Conservation (phyloP, 257 asterid genomes). For the Solanum bukasovii region DNA sequence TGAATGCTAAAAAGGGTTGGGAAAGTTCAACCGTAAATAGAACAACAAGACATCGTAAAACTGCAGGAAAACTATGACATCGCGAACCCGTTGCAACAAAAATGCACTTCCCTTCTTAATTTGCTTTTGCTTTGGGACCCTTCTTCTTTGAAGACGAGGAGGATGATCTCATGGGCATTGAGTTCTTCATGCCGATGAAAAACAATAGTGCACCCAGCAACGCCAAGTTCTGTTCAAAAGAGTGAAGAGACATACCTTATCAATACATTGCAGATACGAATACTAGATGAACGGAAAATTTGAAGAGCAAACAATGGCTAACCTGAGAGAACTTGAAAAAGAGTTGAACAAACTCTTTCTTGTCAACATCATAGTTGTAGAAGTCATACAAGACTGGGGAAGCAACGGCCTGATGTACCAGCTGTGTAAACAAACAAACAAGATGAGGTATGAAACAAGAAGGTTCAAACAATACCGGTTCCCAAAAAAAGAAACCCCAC, state of each 20-base stretch:
- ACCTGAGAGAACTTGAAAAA: constrained; percentile 84
- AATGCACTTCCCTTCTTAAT: constrained; percentile 24
- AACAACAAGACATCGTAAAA: background rate
- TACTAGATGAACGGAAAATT: too few species aligned
- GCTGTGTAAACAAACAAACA: constrained; percentile 19
- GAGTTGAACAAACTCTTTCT: constrained; percentile 56
- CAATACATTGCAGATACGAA: background rate
- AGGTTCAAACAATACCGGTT: background rate
- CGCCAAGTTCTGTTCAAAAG: constrained; percentile 51
- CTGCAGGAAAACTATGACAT: background rate
- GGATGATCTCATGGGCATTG: constrained; percentile 51
- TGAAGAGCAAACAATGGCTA: background rate
- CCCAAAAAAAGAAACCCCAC: background rate
- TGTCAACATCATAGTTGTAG: constrained; percentile 85
- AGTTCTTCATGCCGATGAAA: constrained; percentile 87
- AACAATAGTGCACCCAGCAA: constrained; percentile 75
- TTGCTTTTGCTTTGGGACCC: constrained; percentile 60
- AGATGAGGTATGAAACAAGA: background rate
- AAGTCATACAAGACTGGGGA: constrained; percentile 80
- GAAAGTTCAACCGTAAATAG: background rate
- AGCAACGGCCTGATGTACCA: constrained; percentile 64
- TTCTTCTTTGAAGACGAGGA: constrained; percentile 42
- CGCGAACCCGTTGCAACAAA: background rate
- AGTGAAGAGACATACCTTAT: background rate
- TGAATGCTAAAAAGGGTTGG: background rate